Conservation (phyloP, 2,329 filamentous ascomycete species). For the Endocalyx cinctus region DNA sequence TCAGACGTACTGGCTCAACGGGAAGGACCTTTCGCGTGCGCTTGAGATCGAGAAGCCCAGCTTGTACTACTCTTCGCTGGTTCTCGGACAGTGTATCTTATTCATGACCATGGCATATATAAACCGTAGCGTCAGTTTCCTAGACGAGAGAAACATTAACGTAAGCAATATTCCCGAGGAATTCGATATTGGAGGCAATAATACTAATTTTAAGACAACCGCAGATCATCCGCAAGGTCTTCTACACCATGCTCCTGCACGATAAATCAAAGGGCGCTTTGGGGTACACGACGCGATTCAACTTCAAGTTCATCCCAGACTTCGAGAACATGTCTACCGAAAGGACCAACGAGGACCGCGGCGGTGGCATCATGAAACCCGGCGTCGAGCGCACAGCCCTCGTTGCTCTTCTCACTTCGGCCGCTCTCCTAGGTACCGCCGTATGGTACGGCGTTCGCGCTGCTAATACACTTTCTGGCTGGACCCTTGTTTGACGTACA, state of each 20-base stretch:
- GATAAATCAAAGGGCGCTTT: slow-evolving; percentile 56
- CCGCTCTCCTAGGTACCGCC: slow-evolving; percentile 6
- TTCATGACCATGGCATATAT: slow-evolving; percentile 53
- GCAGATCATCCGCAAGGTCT: slow-evolving; percentile 44
- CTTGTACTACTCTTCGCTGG: slow-evolving; percentile 54
- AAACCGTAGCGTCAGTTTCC: slow-evolving; percentile 30
- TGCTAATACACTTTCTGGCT: slow-evolving; percentile 1
- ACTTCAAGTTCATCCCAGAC: slow-evolving; percentile 65
- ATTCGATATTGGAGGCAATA: slow-evolving; percentile 9
- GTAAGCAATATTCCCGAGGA: slow-evolving; percentile 22
- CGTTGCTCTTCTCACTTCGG: slow-evolving; percentile 14
- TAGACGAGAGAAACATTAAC: slow-evolving; percentile 46
- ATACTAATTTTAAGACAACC: slow-evolving; percentile 14
- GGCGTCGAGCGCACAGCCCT: slow-evolving; percentile 28
- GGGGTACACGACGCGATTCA: slow-evolving; percentile 58
- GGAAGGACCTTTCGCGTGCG: slow-evolving; percentile 54
- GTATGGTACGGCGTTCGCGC: slow-evolving; percentile 11
- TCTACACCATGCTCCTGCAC: slow-evolving; percentile 59
- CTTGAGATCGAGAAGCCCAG: slow-evolving; percentile 55
- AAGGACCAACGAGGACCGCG: slow-evolving; percentile 20
- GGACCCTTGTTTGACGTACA: too few species aligned
- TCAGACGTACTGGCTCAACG: slow-evolving; percentile 66
- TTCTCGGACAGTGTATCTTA: slow-evolving; percentile 62
- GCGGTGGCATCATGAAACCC: slow-evolving; percentile 22
- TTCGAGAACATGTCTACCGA: slow-evolving; percentile 33